Evolutionary conservation across 1,284 basidiomycete genomes (phyloP).

Genomic region (Flammula alnicola): DNA sequence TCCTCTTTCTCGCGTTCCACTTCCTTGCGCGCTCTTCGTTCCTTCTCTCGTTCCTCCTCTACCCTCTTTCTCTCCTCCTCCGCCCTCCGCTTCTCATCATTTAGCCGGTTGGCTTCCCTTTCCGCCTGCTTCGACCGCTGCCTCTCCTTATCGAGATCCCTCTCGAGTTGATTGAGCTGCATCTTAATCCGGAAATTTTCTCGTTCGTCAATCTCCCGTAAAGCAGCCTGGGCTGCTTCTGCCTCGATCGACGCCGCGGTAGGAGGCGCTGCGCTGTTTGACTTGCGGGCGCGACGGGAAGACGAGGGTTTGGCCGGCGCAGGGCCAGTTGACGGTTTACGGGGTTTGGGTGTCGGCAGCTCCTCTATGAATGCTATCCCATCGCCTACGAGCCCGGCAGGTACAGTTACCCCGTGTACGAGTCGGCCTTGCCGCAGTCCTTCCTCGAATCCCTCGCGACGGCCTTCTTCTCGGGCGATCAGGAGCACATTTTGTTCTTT

Average conservation of each 20-base stretch:
- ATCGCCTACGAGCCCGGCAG: constrained; percentile 4
- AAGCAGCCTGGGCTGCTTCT: constrained; percentile 1
- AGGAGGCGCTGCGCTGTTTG: background rate
- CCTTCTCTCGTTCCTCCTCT: constrained; percentile 20
- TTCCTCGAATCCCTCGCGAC: constrained; percentile 37
- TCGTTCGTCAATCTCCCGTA: constrained; percentile 13
- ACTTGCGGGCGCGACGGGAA: constrained; percentile 2
- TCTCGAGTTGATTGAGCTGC: constrained; percentile 19
- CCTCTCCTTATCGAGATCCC: constrained; percentile 22
- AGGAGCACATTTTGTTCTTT: constrained; percentile 36
- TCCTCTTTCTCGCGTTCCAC: constrained; percentile 24
- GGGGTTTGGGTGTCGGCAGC: constrained; percentile 1
- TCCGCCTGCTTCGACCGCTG: constrained; percentile 20
- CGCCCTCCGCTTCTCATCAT: constrained; percentile 12
- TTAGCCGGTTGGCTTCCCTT: constrained; percentile 11
- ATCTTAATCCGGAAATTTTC: constrained; percentile 20
- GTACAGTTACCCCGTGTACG: constrained; percentile 15
- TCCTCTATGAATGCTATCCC: background rate
- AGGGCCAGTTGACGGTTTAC: background rate
- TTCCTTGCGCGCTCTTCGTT: constrained; percentile 19
- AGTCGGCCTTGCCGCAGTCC: constrained; percentile 36
- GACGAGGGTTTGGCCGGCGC: too few species aligned
- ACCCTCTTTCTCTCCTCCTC: constrained; percentile 17
- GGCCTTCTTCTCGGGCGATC: constrained; percentile 39
- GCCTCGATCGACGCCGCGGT: constrained; percentile 7